phyloP scores from a whole-genome alignment of 257 asterid genomes.

The Nicotiana tabacum region DNA sequence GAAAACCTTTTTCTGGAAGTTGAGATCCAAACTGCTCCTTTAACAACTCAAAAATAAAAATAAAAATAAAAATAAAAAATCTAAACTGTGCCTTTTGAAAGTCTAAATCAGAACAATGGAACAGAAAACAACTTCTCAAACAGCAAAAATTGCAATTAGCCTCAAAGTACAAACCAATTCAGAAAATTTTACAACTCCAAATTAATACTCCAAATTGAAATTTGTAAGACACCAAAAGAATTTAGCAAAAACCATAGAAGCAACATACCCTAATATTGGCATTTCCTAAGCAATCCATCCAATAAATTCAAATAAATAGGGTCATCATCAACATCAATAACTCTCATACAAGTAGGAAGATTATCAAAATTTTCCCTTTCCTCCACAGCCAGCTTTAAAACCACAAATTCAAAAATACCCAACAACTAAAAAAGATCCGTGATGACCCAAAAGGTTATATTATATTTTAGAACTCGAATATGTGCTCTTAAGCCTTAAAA shows the following conservation, averaged over 20 bases:
- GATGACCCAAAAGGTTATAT: too few species aligned
- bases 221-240: too few species aligned
- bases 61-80: neutral
- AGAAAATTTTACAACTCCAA: too few species aligned
- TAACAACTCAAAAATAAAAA: too few species aligned
- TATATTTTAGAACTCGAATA: too few species aligned
- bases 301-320: slow-evolving; percentile 63
- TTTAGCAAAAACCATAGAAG: too few species aligned
- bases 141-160: neutral
- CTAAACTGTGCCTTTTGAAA: neutral
- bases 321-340: slow-evolving; percentile 91
- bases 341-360: slow-evolving; percentile 75
- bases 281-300: slow-evolving; percentile 23
- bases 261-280: too few species aligned
- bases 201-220: too few species aligned
- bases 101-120: neutral
- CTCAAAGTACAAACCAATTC: neutral
- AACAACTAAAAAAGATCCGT: neutral
- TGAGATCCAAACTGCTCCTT: neutral
- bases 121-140: neutral
- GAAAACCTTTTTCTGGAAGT: neutral
- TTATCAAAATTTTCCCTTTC: slow-evolving; percentile 35
- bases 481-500: too few species aligned
- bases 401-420: slow-evolving; percentile 17
- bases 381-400: slow-evolving; percentile 51